These are phyloP conservation scores for Nymphaea thermarum DNA, from an alignment of 164 flowering plant genomes.

Conservation along the genomic window DNA sequence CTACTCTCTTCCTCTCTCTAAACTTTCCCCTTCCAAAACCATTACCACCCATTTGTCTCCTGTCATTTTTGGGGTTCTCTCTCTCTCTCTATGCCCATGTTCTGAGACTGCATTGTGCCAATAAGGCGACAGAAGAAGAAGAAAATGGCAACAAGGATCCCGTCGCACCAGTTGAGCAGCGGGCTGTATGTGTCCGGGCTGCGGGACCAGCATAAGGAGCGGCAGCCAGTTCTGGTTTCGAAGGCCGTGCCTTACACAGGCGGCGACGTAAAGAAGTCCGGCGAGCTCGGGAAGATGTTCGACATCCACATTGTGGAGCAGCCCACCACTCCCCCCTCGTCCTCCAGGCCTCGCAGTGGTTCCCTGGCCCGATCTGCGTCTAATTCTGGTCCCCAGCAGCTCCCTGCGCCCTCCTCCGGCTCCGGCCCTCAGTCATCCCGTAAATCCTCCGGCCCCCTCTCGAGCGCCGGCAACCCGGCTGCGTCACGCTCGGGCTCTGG, in stretches of 20 bases:
- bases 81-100: neutral
- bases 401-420: conserved; percentile 11
- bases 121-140: neutral
- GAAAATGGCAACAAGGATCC: conserved; percentile 47
- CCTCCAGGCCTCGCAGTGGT: conserved; percentile 15
- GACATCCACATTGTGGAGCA: conserved; percentile 37
- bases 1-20: neutral
- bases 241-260: conserved; percentile 71
- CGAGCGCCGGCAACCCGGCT: conserved; percentile 12
- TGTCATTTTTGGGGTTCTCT: neutral
- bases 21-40: too few species aligned
- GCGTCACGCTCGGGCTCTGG: conserved; percentile 19
- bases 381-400: conserved; percentile 35
- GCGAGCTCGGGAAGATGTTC: conserved; percentile 93
- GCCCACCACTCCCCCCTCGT: conserved; percentile 14
- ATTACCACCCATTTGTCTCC: neutral
- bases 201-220: conserved; percentile 47
- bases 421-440: conserved; percentile 23
- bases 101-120: neutral
- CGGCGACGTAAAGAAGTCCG: conserved; percentile 75
- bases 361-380: conserved; percentile 42
- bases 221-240: conserved; percentile 47
- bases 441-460: neutral
- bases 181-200: conserved; percentile 71
- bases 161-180: conserved; percentile 60